Evolutionary conservation across 805 yeast genomes (phyloP).

Genomic region (Priceomyces fermenticarens): DNA sequence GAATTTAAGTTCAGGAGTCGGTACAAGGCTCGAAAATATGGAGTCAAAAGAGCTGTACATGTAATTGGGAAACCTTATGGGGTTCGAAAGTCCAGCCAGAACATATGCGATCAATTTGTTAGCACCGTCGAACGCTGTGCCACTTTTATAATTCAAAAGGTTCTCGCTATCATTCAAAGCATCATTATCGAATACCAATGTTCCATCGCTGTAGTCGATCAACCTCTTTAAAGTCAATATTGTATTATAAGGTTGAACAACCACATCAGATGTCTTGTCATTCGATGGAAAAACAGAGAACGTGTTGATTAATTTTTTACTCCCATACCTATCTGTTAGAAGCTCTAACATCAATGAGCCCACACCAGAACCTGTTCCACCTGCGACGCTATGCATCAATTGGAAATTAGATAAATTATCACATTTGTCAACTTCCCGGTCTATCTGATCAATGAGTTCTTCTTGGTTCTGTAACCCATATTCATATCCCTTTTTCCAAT

Average conservation of each 20-base stretch:
- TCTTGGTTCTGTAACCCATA: constrained; percentile 70
- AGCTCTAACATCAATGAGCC: constrained; percentile 81
- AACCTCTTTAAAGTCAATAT: constrained; percentile 77
- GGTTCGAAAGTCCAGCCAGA: constrained; percentile 79
- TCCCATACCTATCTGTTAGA: constrained; percentile 70
- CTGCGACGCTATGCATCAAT: constrained; percentile 91
- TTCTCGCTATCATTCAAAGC: constrained; percentile 75
- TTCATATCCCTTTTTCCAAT: constrained; percentile 89
- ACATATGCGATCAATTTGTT: constrained; percentile 85
- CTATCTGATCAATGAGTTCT: constrained; percentile 76
- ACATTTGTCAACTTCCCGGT: constrained; percentile 84
- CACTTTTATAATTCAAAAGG: constrained; percentile 19
- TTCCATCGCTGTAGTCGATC: constrained; percentile 81
- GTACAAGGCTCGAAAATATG: constrained; percentile 75
- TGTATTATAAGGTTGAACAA: constrained; percentile 95
- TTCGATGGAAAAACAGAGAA: constrained; percentile 83
- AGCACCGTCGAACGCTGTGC: constrained; percentile 72
- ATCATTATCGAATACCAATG: constrained; percentile 87
- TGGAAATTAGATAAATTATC: constrained; percentile 91
- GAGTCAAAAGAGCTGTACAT: constrained; percentile 85
- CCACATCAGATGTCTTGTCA: constrained; percentile 85
- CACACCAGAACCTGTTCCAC: constrained; percentile 97
- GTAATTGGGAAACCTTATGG: constrained; percentile 87
- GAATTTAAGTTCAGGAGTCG: constrained; percentile 71
- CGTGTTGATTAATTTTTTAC: constrained; percentile 79